phyloP scores from a whole-genome alignment of 306 rosid species.

The Pterocarpus santalinus region DNA sequence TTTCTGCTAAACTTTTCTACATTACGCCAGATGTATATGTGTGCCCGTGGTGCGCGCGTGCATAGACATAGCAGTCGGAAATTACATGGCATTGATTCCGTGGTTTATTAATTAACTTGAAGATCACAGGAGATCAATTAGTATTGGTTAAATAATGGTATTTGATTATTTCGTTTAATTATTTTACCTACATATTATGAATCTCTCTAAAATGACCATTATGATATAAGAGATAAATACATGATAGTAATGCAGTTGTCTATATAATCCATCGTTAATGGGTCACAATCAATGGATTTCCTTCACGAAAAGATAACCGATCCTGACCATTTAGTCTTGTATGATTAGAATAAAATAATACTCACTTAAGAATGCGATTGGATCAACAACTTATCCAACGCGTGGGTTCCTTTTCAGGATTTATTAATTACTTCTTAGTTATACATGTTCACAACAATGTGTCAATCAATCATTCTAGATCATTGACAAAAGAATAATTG shows the following conservation, averaged over 20 bases:
- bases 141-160: neutral
- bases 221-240: slow-evolving; percentile 15
- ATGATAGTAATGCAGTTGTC: slow-evolving; percentile 28
- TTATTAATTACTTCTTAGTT: slow-evolving; percentile 27
- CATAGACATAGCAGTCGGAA: neutral
- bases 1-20: too few species aligned
- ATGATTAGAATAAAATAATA: slow-evolving; percentile 20
- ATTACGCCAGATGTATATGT: too few species aligned
- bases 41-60: too few species aligned
- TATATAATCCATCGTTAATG: slow-evolving; percentile 49
- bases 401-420: slow-evolving; percentile 17
- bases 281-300: slow-evolving; percentile 51
- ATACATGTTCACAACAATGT: slow-evolving; percentile 36
- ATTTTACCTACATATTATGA: neutral
- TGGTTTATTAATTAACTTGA: slow-evolving; percentile 32
- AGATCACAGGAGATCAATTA: slow-evolving; percentile 29
- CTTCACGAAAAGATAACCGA: slow-evolving; percentile 52
- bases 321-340: slow-evolving; percentile 38
- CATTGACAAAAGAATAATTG: neutral
- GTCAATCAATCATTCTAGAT: slow-evolving; percentile 21
- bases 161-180: neutral
- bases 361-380: slow-evolving; percentile 39
- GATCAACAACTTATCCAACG: slow-evolving; percentile 42
- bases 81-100: neutral
- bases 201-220: neutral